Conservation (phyloP, 78 protist species). For the Acrasis kona region DNA sequence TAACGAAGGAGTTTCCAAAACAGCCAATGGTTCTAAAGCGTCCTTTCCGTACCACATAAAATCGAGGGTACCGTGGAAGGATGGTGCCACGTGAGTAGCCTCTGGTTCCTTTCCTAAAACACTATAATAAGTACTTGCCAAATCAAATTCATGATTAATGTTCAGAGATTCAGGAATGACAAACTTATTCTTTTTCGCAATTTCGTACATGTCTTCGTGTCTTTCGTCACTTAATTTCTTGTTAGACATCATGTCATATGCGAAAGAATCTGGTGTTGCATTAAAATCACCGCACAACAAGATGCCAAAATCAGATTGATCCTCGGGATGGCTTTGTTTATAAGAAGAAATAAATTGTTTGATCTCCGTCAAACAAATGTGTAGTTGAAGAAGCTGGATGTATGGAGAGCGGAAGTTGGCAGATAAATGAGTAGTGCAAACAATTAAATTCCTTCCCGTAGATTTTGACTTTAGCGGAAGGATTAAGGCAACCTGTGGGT, state of each 20-base stretch:
- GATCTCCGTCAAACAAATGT: neutral
- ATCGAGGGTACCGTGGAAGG: neutral
- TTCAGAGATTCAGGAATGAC: neutral
- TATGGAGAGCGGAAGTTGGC: neutral
- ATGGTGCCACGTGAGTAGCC: neutral
- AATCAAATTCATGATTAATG: neutral
- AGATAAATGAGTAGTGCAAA: neutral
- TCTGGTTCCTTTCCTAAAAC: neutral
- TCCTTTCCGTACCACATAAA: neutral
- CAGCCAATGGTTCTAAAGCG: neutral
- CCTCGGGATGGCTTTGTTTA: neutral
- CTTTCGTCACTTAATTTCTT: neutral
- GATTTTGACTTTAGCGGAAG: neutral
- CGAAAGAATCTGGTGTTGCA: neutral
- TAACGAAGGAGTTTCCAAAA: neutral
- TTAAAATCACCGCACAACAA: neutral
- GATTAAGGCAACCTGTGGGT: neutral
- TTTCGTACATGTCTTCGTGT: neutral
- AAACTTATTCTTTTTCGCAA: neutral
- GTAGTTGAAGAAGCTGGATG: neutral
- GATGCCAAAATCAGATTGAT: neutral
- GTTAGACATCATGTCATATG: neutral
- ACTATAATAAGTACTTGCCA: neutral
- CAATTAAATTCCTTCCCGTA: neutral
- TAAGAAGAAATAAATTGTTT: too few relatives aligned